phyloP scores from a whole-genome alignment of 2,329 filamentous ascomycete species.

The Pyricularia grisea region DNA sequence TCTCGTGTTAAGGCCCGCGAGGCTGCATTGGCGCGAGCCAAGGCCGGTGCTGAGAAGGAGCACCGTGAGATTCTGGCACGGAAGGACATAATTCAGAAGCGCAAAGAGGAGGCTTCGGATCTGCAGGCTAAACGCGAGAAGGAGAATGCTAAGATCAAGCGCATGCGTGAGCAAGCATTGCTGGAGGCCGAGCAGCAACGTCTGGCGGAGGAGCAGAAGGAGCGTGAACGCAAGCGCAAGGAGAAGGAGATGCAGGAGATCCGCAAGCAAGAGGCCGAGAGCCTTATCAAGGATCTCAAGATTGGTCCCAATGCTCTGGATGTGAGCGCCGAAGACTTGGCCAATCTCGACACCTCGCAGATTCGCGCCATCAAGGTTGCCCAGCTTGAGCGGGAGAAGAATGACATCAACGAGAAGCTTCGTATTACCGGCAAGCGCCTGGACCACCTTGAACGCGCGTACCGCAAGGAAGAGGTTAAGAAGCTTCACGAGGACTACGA shows the following conservation, averaged over 20 bases:
- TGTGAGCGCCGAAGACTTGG: constrained; percentile 72
- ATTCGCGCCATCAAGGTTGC: constrained; percentile 92
- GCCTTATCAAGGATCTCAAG: constrained; percentile 85
- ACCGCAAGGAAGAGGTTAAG: constrained; percentile 91
- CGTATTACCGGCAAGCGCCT: constrained; percentile 90
- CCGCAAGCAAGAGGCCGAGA: constrained; percentile 87
- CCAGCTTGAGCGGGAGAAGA: constrained; percentile 97
- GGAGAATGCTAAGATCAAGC: constrained; percentile 83
- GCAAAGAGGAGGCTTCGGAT: constrained; percentile 91
- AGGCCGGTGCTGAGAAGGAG: constrained; percentile 85
- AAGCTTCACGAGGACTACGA: constrained; percentile 82
- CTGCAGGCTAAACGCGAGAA: constrained; percentile 81
- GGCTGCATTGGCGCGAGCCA: constrained; percentile 70
- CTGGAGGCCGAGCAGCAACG: constrained; percentile 85
- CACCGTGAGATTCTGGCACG: constrained; percentile 76
- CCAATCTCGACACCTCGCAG: constrained; percentile 79
- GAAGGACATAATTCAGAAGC: constrained; percentile 88
- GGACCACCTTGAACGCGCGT: constrained; percentile 93
- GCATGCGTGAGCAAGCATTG: constrained; percentile 75
- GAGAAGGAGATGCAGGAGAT: constrained; percentile 84
- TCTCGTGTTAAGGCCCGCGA: constrained; percentile 70
- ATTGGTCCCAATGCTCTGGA: constrained; percentile 67
- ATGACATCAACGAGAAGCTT: constrained; percentile 83
- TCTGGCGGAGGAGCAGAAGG: constrained; percentile 83
- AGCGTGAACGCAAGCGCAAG: constrained; percentile 77